Evolutionary conservation across 2,329 filamentous ascomycete species (phyloP).

Genomic region (Cryoendolithus antarcticus): DNA sequence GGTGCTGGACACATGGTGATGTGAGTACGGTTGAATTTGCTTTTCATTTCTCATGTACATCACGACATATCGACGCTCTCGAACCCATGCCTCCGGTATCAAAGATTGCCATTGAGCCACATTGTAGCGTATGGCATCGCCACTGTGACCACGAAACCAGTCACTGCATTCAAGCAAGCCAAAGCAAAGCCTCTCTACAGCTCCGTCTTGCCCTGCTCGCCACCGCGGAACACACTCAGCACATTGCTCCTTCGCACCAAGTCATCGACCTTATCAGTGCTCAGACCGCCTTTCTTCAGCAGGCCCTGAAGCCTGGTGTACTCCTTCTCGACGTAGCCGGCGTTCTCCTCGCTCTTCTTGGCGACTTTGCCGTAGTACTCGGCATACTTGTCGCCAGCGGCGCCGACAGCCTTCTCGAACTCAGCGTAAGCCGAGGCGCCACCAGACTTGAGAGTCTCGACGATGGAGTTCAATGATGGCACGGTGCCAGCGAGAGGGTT

Average conservation of each 20-base stretch:
- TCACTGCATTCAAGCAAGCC: background rate
- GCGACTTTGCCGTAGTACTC: conserved; percentile 91
- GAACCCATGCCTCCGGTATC: too few species aligned
- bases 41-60: too few species aligned
- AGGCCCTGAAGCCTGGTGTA: conserved; percentile 66
- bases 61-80: too few species aligned
- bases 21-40: too few species aligned
- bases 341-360: conserved; percentile 67
- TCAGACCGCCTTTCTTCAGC: conserved; percentile 74
- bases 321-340: conserved; percentile 76
- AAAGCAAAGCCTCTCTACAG: conserved; percentile 12
- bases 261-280: conserved; percentile 78
- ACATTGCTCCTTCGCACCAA: conserved; percentile 79
- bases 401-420: conserved; percentile 57
- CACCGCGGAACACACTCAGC: conserved; percentile 57
- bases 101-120: too few species aligned
- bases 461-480: conserved; percentile 61
- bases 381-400: conserved; percentile 67
- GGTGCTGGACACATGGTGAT: too few species aligned
- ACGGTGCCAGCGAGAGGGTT: conserved; percentile 72
- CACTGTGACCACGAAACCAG: background rate
- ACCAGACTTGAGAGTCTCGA: conserved; percentile 54
- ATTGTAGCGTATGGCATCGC: too few species aligned
- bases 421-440: conserved; percentile 57
- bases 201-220: conserved; percentile 25